Percentiles rank a stretch among this genome's conserved stretches.
phyloP scores from a whole-genome alignment of 371 early-diverging fungal species.

The Mucor circinelloides region DNA sequence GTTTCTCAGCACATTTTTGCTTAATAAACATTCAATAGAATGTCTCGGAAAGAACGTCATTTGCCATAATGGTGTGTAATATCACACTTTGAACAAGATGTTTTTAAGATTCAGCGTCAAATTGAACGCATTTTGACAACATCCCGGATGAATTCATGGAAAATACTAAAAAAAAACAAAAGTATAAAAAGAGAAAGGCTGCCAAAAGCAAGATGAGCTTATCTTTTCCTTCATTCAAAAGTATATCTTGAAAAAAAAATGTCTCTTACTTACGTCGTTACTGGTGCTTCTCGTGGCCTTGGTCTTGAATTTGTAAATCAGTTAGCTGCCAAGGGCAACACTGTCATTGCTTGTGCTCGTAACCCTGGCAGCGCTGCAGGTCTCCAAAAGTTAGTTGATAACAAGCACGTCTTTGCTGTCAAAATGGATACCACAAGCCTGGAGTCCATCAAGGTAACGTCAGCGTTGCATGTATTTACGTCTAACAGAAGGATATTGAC shows the following conservation, averaged over 20 bases:
- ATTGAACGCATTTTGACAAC: neutral
- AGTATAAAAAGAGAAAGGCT: neutral
- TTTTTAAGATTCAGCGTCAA: neutral
- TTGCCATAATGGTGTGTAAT: neutral
- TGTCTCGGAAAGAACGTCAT: neutral
- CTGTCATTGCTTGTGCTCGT: conserved; percentile 42
- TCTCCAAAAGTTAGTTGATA: conserved; percentile 26
- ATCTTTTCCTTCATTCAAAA: neutral
- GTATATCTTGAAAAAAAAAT: neutral
- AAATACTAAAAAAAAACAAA: neutral
- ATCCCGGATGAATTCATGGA: neutral
- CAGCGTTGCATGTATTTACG: neutral
- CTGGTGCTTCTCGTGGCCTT: conserved; percentile 39
- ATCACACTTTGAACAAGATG: too few relatives aligned
- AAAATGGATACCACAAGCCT: conserved; percentile 27
- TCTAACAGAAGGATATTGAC: neutral
- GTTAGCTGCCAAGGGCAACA: conserved; percentile 30
- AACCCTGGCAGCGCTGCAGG: conserved; percentile 27
- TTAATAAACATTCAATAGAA: neutral
- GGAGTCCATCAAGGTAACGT: conserved; percentile 35
- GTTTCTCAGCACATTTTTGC: too few relatives aligned
- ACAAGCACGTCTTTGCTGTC: conserved; percentile 30
- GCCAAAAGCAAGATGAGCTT: too few relatives aligned
- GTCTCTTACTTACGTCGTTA: conserved; percentile 10
- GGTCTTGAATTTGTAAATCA: conserved; percentile 52